Percentiles rank a stretch among this genome's conserved stretches.
Conservation (phyloP, 1,139 yeast genomes). For the Lizanozyma gosingica region DNA sequence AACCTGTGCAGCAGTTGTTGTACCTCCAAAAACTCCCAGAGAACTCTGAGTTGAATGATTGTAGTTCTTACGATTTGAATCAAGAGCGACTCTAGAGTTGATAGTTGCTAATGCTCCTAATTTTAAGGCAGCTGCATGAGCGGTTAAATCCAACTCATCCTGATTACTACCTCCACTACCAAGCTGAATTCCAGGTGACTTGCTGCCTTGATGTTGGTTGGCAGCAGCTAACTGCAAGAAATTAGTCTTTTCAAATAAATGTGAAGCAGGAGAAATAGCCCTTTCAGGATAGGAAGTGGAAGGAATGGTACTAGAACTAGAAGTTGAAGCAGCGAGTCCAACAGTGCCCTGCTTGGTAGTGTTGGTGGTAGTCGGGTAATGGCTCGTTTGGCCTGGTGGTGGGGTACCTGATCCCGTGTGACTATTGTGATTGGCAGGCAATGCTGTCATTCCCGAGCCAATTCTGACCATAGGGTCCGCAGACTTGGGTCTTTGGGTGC, state of each 20-base stretch:
- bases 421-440: background rate
- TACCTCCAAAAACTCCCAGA: background rate
- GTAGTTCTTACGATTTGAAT: conserved; percentile 34
- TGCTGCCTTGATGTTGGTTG: conserved; percentile 1
- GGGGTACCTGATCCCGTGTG: background rate
- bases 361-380: no score
- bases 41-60: background rate
- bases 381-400: background rate
- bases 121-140: conserved; percentile 38
- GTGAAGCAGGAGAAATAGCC: conserved; percentile 36
- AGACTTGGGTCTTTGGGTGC: conserved; percentile 25
- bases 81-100: conserved; percentile 51
- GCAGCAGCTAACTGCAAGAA: conserved; percentile 36
- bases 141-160: conserved; percentile 23
- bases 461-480: conserved; percentile 21
- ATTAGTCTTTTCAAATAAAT: conserved; percentile 36
- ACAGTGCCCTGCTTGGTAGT: background rate
- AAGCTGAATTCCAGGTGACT: conserved; percentile 2
- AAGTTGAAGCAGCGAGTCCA: background rate
- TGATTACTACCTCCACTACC: conserved; percentile 8
- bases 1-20: background rate
- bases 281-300: conserved; percentile 18
- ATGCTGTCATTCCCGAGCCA: background rate
- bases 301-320: conserved; percentile 1
- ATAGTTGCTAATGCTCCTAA: conserved; percentile 58